A percentile compares a stretch with the other conserved stretches of the same genome.
phyloP scores from a whole-genome alignment of 352 stramenopile species.

The Globisporangium alternatum region DNA sequence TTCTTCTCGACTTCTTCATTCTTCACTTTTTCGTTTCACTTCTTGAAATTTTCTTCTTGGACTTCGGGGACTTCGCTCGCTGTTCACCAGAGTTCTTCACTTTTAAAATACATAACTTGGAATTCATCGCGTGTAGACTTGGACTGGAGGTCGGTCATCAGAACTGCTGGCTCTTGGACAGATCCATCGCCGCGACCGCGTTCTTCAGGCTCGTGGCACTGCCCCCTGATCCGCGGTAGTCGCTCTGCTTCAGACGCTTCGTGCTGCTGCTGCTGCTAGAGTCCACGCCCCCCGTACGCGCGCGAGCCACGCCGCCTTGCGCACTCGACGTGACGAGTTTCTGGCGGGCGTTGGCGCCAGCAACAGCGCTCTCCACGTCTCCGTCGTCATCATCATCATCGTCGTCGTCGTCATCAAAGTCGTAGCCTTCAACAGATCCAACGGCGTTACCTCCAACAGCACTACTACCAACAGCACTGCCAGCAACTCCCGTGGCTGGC shows the following conservation, averaged over 20 bases:
- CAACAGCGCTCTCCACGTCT: background rate
- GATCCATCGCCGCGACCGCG: conserved; percentile 15
- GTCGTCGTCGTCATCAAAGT: conserved; percentile 3
- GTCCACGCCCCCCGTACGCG: background rate
- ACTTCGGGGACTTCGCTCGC: conserved; percentile 2
- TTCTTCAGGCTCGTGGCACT: conserved; percentile 13
- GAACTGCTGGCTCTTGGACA: conserved; percentile 17
- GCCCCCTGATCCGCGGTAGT: conserved; percentile 2
- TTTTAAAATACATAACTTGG: conserved; percentile 22
- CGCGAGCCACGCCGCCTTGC: background rate
- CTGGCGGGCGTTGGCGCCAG: background rate
- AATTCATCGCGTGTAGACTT: conserved; percentile 8
- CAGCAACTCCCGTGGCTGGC: background rate
- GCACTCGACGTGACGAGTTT: background rate
- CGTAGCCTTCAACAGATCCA: conserved; percentile 3
- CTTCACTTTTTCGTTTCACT: conserved; percentile 7
- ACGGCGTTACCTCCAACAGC: background rate
- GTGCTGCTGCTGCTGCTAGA: background rate
- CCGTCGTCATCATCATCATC: conserved; percentile 8
- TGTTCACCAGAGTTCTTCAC: conserved; percentile 5
- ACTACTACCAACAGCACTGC: background rate
- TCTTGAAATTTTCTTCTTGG: conserved; percentile 5
- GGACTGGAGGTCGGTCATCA: background rate
- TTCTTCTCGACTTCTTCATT: conserved; percentile 11
- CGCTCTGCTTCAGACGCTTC: conserved; percentile 14